These are phyloP conservation scores for Amanita polypyramis DNA, from an alignment of 768 basidiomycete genomes.

Conservation along the genomic window DNA sequence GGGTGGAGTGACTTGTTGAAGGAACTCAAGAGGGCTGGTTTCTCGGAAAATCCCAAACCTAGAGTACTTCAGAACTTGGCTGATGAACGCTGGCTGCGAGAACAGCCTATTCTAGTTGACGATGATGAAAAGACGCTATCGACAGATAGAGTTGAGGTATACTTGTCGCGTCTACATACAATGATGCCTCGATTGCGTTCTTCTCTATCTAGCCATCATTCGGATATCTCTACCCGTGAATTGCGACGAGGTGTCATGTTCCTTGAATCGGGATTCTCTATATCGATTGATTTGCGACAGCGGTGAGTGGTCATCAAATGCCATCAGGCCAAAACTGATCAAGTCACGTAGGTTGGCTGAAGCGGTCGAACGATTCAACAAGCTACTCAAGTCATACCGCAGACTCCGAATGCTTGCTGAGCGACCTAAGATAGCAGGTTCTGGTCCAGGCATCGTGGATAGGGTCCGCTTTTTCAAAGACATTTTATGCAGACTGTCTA, in stretches of 20 bases:
- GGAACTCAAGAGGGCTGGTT: constrained; percentile 72
- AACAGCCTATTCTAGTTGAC: constrained; percentile 38
- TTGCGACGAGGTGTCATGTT: constrained; percentile 69
- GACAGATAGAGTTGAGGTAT: constrained; percentile 41
- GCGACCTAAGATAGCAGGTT: constrained; percentile 13
- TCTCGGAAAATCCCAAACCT: constrained; percentile 62
- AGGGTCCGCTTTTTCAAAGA: constrained; percentile 16
- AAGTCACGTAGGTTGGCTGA: constrained; percentile 19
- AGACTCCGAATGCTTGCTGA: constrained; percentile 20
- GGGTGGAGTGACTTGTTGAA: constrained; percentile 89
- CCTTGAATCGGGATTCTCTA: constrained; percentile 67
- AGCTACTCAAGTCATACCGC: constrained; percentile 16
- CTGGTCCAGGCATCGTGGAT: constrained; percentile 13
- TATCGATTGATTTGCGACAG: constrained; percentile 52
- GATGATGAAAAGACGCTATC: constrained; percentile 13
- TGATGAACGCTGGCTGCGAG: constrained; percentile 52
- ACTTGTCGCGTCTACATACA: constrained; percentile 54
- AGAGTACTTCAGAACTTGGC: constrained; percentile 49
- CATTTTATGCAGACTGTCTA: constrained; percentile 20
- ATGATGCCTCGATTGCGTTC: constrained; percentile 57
- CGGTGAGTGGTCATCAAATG: constrained; percentile 39
- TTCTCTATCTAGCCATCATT: constrained; percentile 58
- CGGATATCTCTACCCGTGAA: constrained; percentile 81
- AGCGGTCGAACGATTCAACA: constrained; percentile 13
- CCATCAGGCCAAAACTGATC: not conserved